A percentile compares a stretch with the other conserved stretches of the same genome.
phyloP scores from a whole-genome alignment of 1,284 basidiomycete genomes.

The Schizophyllum commune region DNA sequence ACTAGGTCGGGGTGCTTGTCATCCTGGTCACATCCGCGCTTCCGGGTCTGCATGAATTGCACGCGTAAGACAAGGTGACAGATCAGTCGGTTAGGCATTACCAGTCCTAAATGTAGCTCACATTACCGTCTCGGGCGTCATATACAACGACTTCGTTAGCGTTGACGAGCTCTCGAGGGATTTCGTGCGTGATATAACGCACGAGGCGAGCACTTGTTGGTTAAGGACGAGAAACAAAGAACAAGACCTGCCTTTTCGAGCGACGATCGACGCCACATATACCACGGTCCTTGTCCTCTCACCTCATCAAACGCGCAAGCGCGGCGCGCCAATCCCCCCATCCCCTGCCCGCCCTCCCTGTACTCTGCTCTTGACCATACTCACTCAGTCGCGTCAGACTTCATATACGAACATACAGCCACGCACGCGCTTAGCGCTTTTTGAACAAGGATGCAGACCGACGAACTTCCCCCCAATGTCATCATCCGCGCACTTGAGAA shows the following conservation, averaged over 20 bases:
- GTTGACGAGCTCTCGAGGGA: too few species aligned
- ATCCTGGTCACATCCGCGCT: too few species aligned
- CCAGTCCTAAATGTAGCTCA: too few species aligned
- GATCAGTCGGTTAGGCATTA: too few species aligned
- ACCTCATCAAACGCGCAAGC: not conserved
- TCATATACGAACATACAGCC: too few species aligned
- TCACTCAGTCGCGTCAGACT: not conserved
- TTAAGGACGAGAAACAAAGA: not conserved
- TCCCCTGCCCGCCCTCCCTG: not conserved
- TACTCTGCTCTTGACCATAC: not conserved
- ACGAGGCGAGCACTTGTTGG: too few species aligned
- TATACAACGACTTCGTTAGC: too few species aligned
- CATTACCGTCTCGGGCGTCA: too few species aligned
- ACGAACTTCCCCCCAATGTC: constrained; percentile 49
- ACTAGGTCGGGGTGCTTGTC: too few species aligned
- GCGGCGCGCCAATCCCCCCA: not conserved
- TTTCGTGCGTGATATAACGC: too few species aligned
- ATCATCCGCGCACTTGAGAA: constrained; percentile 74
- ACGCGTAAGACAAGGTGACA: too few species aligned
- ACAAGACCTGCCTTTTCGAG: not conserved
- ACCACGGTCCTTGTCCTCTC: not conserved
- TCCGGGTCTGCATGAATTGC: too few species aligned
- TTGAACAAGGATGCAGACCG: constrained; percentile 24
- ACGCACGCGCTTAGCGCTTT: not conserved
- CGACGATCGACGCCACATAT: not conserved